A percentile compares a stretch with the other conserved stretches of the same genome.
phyloP scores from a whole-genome alignment of 305 asterid species.

The Fraxinus sp. region DNA sequence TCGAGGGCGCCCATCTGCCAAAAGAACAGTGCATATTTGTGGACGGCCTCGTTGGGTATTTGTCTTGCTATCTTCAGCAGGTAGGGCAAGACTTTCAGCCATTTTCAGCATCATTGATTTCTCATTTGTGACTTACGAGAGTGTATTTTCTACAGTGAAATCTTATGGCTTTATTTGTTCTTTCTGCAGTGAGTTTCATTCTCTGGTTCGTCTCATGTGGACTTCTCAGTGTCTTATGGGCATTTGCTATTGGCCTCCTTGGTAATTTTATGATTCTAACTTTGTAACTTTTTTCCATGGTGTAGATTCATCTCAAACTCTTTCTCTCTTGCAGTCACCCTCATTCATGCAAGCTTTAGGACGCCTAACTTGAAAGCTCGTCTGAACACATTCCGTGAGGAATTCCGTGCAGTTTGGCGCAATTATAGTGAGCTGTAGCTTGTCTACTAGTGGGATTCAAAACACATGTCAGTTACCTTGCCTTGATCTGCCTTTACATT shows the following conservation, averaged over 20 bases:
- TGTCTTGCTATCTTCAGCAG: constrained; percentile 58
- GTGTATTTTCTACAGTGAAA: constrained; percentile 14
- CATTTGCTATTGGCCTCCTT: constrained; percentile 64
- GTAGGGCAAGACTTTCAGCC: constrained; percentile 34
- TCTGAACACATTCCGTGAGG: constrained; percentile 91
- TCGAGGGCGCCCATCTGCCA: constrained; percentile 92
- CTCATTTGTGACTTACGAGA: constrained; percentile 2
- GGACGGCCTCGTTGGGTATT: constrained; percentile 94
- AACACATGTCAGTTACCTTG: constrained; percentile 35
- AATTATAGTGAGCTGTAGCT: constrained; percentile 85
- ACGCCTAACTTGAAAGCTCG: constrained; percentile 93
- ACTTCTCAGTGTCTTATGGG: constrained; percentile 58
- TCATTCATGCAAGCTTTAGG: constrained; percentile 79
- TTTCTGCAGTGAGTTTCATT: constrained; percentile 60
- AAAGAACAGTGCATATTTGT: constrained; percentile 75
- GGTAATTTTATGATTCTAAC: constrained; percentile 45
- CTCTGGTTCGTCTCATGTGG: constrained; percentile 88
- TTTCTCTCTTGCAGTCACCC: constrained; percentile 53
- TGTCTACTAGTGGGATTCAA: constrained; percentile 19
- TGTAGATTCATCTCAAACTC: constrained; percentile 5
- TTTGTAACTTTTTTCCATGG: constrained; percentile 17
- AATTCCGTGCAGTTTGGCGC: constrained; percentile 97
- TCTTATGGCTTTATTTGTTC: constrained; percentile 13
- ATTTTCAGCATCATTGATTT: constrained; percentile 9
- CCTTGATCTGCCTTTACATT: constrained; percentile 24